Evolutionary conservation across 2,329 filamentous ascomycete species (phyloP).

Genomic region (Elsinoe necatrix): DNA sequence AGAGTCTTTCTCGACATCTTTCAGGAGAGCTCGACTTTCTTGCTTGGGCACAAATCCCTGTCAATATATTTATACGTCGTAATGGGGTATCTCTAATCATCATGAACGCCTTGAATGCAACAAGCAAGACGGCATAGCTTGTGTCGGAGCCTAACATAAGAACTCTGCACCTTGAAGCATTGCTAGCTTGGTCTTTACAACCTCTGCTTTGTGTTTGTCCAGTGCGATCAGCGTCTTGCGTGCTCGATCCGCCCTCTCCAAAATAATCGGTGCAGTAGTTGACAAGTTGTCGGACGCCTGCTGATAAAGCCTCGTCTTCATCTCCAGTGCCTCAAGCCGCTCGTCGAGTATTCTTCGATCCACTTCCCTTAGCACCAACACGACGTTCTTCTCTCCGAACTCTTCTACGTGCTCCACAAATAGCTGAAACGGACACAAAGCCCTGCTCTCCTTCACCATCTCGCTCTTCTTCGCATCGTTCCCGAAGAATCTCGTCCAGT

Average conservation of each 20-base stretch:
- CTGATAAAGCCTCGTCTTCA: neutral
- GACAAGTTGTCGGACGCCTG: neutral
- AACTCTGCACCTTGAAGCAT: neutral
- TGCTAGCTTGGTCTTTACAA: neutral
- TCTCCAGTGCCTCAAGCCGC: neutral
- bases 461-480: neutral
- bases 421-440: constrained; percentile 11
- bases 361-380: constrained; percentile 7
- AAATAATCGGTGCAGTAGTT: neutral
- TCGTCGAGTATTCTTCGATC: neutral
- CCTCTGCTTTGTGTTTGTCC: neutral
- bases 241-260: neutral
- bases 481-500: constrained; percentile 7
- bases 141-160: neutral
- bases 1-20: neutral
- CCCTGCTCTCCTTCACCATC: constrained; percentile 2
- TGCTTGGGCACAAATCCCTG: neutral
- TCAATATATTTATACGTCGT: neutral
- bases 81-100: neutral
- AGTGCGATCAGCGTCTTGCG: neutral
- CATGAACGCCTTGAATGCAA: neutral
- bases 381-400: constrained; percentile 7
- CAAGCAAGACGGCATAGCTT: neutral
- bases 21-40: neutral
- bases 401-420: constrained; percentile 4